phyloP scores from a whole-genome alignment of 768 basidiomycete genomes.

The Podaxis rugospora region DNA sequence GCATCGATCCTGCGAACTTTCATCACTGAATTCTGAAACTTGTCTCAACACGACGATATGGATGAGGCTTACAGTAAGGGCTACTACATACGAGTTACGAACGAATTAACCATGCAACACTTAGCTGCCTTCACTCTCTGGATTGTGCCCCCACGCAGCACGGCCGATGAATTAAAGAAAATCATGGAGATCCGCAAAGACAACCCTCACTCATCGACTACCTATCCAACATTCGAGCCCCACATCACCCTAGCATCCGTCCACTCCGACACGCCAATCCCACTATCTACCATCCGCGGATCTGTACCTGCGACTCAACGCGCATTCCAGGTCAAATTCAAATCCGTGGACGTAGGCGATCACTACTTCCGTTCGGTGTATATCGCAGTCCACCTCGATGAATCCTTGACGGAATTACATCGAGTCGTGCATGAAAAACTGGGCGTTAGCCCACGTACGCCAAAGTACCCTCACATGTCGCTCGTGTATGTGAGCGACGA shows the following conservation, averaged over 20 bases:
- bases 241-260: constrained; percentile 66
- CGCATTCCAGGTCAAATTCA: constrained; percentile 40
- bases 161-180: constrained; percentile 37
- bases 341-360: constrained; percentile 49
- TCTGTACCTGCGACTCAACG: constrained; percentile 12
- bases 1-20: neutral
- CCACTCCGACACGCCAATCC: constrained; percentile 23
- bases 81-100: neutral
- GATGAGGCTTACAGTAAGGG: neutral
- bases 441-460: constrained; percentile 41
- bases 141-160: constrained; percentile 56
- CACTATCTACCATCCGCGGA: constrained; percentile 20
- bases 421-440: constrained; percentile 35
- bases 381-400: constrained; percentile 41
- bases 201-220: constrained; percentile 24
- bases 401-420: constrained; percentile 46
- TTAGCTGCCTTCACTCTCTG: constrained; percentile 44
- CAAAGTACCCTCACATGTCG: constrained; percentile 68
- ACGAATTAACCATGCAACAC: neutral
- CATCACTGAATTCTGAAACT: neutral
- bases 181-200: constrained; percentile 40
- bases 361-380: constrained; percentile 74
- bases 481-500: constrained; percentile 67
- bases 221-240: constrained; percentile 60
- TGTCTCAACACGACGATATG: neutral